A percentile compares a stretch with the other conserved stretches of the same genome.
Evolutionary conservation across 495 filamentous ascomycete species (phyloP).

Genomic region (Mycothermus thermophilus): DNA sequence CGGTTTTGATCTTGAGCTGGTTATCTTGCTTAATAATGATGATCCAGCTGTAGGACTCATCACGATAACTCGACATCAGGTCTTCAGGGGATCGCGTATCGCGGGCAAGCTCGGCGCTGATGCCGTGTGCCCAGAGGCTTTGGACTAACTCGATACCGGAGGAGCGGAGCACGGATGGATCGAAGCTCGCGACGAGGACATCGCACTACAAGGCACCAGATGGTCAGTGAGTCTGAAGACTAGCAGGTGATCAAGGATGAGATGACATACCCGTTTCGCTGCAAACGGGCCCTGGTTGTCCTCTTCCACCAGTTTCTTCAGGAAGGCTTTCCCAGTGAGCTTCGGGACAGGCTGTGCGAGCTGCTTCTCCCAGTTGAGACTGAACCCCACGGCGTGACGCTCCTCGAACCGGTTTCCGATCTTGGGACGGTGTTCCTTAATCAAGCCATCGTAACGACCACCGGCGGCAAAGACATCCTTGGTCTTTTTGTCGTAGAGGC

Average conservation of each 20-base stretch:
- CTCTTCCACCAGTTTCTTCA: constrained; percentile 49
- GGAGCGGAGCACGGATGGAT: constrained; percentile 59
- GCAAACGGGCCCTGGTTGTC: constrained; percentile 43
- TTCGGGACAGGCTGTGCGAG: constrained; percentile 53
- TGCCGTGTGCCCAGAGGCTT: constrained; percentile 67
- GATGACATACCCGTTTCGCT: constrained; percentile 45
- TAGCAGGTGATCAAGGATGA: too few relatives aligned
- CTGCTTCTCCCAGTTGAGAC: constrained; percentile 74
- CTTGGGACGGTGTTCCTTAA: constrained; percentile 53
- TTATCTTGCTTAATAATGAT: constrained; percentile 74
- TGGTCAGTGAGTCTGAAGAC: constrained; percentile 2
- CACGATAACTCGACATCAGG: constrained; percentile 53
- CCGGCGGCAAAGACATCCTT: constrained; percentile 86
- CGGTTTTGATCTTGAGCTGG: constrained; percentile 58
- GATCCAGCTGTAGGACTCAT: constrained; percentile 73
- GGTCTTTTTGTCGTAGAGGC: constrained; percentile 70
- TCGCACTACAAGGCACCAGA: constrained; percentile 50
- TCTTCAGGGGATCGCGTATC: constrained; percentile 65
- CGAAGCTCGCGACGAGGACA: constrained; percentile 78
- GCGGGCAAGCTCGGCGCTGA: constrained; percentile 80
- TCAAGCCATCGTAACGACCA: constrained; percentile 80
- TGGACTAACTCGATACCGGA: constrained; percentile 62
- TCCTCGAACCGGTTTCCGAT: constrained; percentile 36
- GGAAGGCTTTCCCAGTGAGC: constrained; percentile 41
- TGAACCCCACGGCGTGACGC: constrained; percentile 79